Conservation (phyloP, 1,139 yeast genomes). For the Zygoascus meyerae region DNA sequence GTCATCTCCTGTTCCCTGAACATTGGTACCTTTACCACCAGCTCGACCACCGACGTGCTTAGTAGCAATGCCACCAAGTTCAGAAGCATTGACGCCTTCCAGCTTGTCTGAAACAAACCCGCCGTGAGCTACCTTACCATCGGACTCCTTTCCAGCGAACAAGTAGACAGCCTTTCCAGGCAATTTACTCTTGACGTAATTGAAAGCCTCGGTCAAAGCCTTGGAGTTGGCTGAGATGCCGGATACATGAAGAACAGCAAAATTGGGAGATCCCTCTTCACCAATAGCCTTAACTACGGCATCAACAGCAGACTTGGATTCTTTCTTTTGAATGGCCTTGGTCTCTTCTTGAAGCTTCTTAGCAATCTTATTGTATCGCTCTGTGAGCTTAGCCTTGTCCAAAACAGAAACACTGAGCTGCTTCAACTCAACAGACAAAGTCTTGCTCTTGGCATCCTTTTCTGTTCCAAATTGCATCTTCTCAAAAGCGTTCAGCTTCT, state of each 20-base stretch:
- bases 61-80: constrained; percentile 66
- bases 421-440: constrained; percentile 76
- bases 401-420: constrained; percentile 77
- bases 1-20: constrained; percentile 95
- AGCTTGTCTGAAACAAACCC: constrained; percentile 78
- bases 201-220: constrained; percentile 89
- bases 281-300: constrained; percentile 68
- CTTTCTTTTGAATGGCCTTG: constrained; percentile 83
- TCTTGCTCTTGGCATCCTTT: constrained; percentile 77
- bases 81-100: constrained; percentile 71
- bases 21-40: constrained; percentile 96
- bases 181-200: constrained; percentile 70
- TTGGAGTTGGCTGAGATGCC: constrained; percentile 77
- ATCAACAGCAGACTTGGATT: constrained; percentile 73
- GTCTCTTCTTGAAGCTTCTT: constrained; percentile 82
- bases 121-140: constrained; percentile 88
- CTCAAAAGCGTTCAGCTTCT: constrained; percentile 52
- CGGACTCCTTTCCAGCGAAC: constrained; percentile 61
- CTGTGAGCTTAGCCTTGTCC: constrained; percentile 69
- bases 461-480: constrained; percentile 50
- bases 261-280: constrained; percentile 42
- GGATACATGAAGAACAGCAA: constrained; percentile 59
- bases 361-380: constrained; percentile 69
- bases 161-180: constrained; percentile 75
- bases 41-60: constrained; percentile 88